Base-by-base conservation (phyloP, 2,329 filamentous ascomycete species). In the Cryphonectria parasitica region DNA sequence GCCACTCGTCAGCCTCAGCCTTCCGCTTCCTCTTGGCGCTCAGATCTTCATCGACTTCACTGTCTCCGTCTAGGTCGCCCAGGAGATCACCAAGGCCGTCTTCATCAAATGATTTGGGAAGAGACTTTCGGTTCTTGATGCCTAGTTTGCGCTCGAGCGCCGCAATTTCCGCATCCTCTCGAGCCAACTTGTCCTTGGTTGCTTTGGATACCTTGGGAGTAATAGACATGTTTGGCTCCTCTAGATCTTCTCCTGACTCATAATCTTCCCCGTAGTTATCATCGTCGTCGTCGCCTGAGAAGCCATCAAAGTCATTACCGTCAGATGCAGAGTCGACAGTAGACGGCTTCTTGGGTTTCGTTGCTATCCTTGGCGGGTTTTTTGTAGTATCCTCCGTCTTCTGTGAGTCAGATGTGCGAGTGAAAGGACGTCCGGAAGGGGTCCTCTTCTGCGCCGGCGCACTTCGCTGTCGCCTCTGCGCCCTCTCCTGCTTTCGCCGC, bases 141-240 rank as follows among this genome's bases (percentile, higher is more conserved):
- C 96, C 95, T 3, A 99, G 83, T 77, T 93, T 97, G 79, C 91
- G 94, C 82, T 99, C 96, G 43, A 98, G 83, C 2, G 90, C 90
- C 28, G 91, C 91, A 75, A 99, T 98, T 75, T 97, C 94, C 2
- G 90, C 92, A 77, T 98, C 94, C 71, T 99, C 95, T 72, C 93
- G 85, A 0, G 88, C 90, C 5, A 98, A 83, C 75, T 88, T 89
- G 3, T 90, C 87, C 77, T 86, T 88, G n/a, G 89, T 78, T 28
- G 74, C 74, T 64, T 78, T 81, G 7, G 82, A 79, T 13, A 28
- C 28, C n/a, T 64, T 64, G 17, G 63, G 28, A 1, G 77, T 25
- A 1, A 64, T 65, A n/a, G 70, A 52, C 15, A 74, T 73, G 25
- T 13, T 72, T 49, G 22, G 70, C n/a, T 63, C 76, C 62, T 78